phyloP scores from a whole-genome alignment of 345 rosid species.

The Bruguiera parviflora region DNA sequence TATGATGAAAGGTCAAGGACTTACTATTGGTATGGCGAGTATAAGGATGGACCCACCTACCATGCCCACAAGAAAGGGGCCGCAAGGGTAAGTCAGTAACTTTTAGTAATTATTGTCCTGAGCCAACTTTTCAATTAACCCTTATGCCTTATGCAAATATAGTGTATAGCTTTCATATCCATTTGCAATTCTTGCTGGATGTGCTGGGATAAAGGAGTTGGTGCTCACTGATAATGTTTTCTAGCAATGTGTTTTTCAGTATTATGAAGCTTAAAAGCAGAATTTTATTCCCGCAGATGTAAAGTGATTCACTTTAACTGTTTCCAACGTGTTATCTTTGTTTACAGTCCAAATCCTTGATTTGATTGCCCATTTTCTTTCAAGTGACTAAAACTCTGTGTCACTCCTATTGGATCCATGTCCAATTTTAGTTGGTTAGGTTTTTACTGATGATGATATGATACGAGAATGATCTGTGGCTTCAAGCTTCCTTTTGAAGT shows the following conservation, averaged over 20 bases:
- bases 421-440: not conserved
- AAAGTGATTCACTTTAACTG: no score
- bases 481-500: not conserved
- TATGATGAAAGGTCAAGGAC: conserved; percentile 52
- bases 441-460: not conserved
- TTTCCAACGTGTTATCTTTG: no score
- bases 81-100: conserved; percentile 62
- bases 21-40: conserved; percentile 93
- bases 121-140: not conserved
- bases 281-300: no score
- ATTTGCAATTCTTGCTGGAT: not conserved
- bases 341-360: not conserved
- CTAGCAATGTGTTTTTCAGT: not conserved
- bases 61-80: conserved; percentile 70
- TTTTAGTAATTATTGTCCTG: not conserved
- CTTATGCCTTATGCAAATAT: not conserved
- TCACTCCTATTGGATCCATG: not conserved
- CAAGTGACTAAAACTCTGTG: not conserved
- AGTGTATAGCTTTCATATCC: conserved; percentile 1
- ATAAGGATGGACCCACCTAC: conserved; percentile 90
- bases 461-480: not conserved
- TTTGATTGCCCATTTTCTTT: not conserved
- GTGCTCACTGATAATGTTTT: conserved; percentile 14
- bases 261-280: not conserved
- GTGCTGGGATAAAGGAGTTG: conserved; percentile 2